Evolutionary conservation across 2,329 filamentous ascomycete species (phyloP), one percentile per base, ranked within the genome.

Genomic region (Colletotrichum simmondsii): DNA sequence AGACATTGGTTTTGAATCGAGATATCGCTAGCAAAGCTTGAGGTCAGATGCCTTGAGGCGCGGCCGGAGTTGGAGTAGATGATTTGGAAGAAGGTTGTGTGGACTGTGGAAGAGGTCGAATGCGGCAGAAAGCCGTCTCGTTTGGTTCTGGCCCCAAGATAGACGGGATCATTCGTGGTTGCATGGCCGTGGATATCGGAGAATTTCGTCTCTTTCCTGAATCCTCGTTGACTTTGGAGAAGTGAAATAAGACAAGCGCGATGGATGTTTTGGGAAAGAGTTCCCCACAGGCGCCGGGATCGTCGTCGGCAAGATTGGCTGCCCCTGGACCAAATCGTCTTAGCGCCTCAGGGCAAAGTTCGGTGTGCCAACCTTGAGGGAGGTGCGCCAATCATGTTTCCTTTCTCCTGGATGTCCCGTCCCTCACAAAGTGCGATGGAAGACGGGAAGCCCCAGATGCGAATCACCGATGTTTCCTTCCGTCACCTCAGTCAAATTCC

Each of bases 261-360:
- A 16, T 42, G 42, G 54, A 30, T 64, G 49, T 22, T 42, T 42
- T 30, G 22, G 22, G 37, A 22, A 46, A 56, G 22, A 37, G 57
- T 71, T 68, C 65, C 56, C 65, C 57, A 71, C 57, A 68, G 10
- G n/a, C 4, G 57, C 49, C 16, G 28, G 64, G 28, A 68, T 57
- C 35, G 46, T 61, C 56, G 22, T 56, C 57, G 67, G 64, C 64
- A 49, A 52, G 24, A 67, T 30, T 24, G 30, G 32, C 22, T 22
- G 52, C 62, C 30, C 32, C 32, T 57, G 64, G 35, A 24, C 49
- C 49, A 49, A 61, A 61, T 28, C 24, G 46, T 61, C 56, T 42
- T 67, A 67, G 65, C 56, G 65, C 37, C 24, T 24, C 53, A 11
- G 11, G 12, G 12, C 26, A 49, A 49, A 19, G 42, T 22, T 49